Base-by-base conservation (phyloP, 2,329 filamentous ascomycete genomes). In the Iodosphaeria phyllophila region DNA sequence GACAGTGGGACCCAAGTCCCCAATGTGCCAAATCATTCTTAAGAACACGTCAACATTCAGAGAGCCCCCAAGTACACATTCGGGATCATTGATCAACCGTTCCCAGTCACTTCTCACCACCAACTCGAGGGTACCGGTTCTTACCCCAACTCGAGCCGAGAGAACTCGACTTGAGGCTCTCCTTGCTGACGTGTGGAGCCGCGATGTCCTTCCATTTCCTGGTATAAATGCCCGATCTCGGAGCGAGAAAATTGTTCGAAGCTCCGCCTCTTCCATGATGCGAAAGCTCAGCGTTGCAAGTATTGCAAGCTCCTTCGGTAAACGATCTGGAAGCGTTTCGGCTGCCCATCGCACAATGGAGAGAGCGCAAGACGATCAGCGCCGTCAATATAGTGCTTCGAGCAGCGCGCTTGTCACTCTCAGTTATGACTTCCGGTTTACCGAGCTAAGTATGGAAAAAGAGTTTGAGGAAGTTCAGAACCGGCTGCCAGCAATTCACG, bases 181-280 rank as follows among this genome's bases (percentile, higher is more conserved):
- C 11, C 54, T 93, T 13, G 56, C 65, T 10, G 79, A 92, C 34
- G 69, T 92, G 2, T 93, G 84, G 75, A 91, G 77, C 9, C 71
- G 73, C 25, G 77, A 91, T 28, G 48, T 69, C 11, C 51, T 93
- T 20, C 82, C 83, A 1, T 89, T 76, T 41, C 82, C 84, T 10
- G 82, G 82, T 2, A 84, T 92, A 66, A 65, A 64, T 16, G 58
- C 46, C 48, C 47, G 71, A 52, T 46, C 67, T 44, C 47, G 69
- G 53, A 52, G 76, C 37, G 68, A 92, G 37, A 69, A 77, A 40
- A 55, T 80, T 4, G 73, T 89, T 23, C 64, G 77, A 25, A 68
- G 67, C 20, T 82, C 76, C n/a, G 78, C 83, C 8, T 82, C 79
- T 18, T 78, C 78, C 1, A 68, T 92, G 41, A 92, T 92, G 54